Conservation (phyloP, 2,329 filamentous ascomycete genomes). For the Huntiella bhutanensis region DNA sequence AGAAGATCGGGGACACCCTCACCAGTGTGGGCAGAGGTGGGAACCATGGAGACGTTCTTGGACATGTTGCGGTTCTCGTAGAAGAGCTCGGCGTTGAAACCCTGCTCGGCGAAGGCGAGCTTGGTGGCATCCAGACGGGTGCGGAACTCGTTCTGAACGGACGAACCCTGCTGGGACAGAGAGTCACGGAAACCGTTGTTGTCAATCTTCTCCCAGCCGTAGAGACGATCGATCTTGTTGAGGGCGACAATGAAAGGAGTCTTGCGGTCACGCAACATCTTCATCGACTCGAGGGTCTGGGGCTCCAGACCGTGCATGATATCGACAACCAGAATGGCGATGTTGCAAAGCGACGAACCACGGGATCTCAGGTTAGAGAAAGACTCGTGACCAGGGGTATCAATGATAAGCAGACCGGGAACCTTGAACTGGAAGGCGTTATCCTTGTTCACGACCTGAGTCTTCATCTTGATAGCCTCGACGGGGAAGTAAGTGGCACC, state of each 20-base stretch:
- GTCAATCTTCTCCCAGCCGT: conserved; percentile 95
- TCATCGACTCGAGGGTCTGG: conserved; percentile 95
- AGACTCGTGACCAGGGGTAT: conserved; percentile 98
- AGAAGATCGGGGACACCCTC: conserved; percentile 98
- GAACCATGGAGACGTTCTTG: conserved; percentile 82
- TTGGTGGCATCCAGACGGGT: conserved; percentile 83
- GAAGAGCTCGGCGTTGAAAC: conserved; percentile 93
- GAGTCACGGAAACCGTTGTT: conserved; percentile 97
- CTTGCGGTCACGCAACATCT: conserved; percentile 73
- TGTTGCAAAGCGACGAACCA: conserved; percentile 96
- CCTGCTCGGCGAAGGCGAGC: conserved; percentile 83
- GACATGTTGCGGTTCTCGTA: conserved; percentile 98
- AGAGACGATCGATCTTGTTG: conserved; percentile 99
- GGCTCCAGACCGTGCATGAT: conserved; percentile 99
- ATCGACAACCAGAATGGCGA: conserved; percentile 95
- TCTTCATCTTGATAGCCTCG: conserved; percentile 84
- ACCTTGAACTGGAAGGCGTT: conserved; percentile 90
- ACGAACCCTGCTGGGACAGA: conserved; percentile 74
- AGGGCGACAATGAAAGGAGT: conserved; percentile 96
- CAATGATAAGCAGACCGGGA: conserved; percentile 86
- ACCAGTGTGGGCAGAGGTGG: conserved; percentile 94
- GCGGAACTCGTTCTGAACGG: conserved; percentile 83
- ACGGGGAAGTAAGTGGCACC: conserved; percentile 98
- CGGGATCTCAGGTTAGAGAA: conserved; percentile 95
- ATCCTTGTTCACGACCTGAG: conserved; percentile 78